Base-by-base conservation (phyloP, 768 basidiomycete species). In the Lactarius vividus region DNA sequence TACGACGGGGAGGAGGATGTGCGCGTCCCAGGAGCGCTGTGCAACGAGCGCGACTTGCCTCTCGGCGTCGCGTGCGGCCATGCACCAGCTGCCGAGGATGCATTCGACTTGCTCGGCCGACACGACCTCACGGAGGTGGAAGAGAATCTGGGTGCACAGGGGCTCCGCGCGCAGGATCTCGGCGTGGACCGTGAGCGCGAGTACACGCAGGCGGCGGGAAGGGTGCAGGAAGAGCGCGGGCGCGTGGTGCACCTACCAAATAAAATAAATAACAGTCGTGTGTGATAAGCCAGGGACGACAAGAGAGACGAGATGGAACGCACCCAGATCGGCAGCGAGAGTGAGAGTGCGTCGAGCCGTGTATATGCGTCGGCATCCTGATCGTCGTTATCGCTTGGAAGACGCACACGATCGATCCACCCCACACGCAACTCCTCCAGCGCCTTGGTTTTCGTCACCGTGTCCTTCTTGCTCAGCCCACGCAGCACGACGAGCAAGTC, bases 261-360 rank as follows among this genome's bases (percentile, higher is more conserved):
- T 8, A 9, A 9, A 7, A 33, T 33, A 9, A 9, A 33, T 33
- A 33, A 33, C 33, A 33, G 33, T 9, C 33, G 33, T 33, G 54
- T 13, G 54, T 55, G 28, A 61, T 3, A 13, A 46, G 20, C 18
- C n/a, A 16, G 11, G 2, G 10, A 18, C 2, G 23, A 26, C 5
- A 11, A 23, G 49, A 26, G 53, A 31, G 0, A 31, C 4, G 23
- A 9, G 42, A 16, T 26, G 6, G 57, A 31, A 82, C 92, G 71
- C 74, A 96, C 95, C 96, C 96, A 98, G 63, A 96, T 94, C 4
- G 94, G 94, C 37, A 96, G 71, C 80, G 88, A 89, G 62, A 86
- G 80, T 28, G 84, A 80, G 70, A 83, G 69, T 20, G 77, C 72
- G 15, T 79, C 72, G 11, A 77, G 72, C 61, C 79, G 60, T n/a